Evolutionary conservation across 177 flowering plant genomes (phyloP).

Genomic region (Vitis hybrid): DNA sequence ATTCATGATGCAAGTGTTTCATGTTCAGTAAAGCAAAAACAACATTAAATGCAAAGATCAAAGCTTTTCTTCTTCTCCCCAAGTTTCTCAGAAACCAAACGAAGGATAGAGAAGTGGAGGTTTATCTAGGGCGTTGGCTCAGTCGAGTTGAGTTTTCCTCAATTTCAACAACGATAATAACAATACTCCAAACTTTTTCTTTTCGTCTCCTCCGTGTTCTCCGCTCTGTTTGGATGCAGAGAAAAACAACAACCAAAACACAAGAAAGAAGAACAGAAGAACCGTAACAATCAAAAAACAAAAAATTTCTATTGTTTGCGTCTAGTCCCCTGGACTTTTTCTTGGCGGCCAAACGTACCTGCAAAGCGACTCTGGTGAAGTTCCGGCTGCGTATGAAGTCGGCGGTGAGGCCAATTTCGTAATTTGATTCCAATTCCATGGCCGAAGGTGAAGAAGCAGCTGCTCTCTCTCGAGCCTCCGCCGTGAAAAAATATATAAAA

Average conservation of each 20-base stretch:
- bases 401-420: slow-evolving; percentile 64
- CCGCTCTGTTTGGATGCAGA: too few relatives aligned
- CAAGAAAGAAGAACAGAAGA: too few relatives aligned
- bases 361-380: slow-evolving; percentile 77
- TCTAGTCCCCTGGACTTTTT: too few relatives aligned
- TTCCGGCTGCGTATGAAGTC: slow-evolving; percentile 47
- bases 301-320: too few relatives aligned
- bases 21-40: not conserved
- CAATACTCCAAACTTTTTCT: too few relatives aligned
- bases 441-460: not conserved
- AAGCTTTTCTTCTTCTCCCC: not conserved
- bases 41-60: too few relatives aligned
- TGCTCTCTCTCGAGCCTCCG: too few relatives aligned
- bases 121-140: not conserved
- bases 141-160: not conserved
- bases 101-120: not conserved
- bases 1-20: not conserved
- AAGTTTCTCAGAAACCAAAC: slow-evolving; percentile 4
- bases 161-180: too few relatives aligned
- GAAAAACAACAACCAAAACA: too few relatives aligned
- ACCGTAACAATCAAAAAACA: too few relatives aligned
- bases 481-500: too few relatives aligned
- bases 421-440: slow-evolving; percentile 64
- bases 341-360: slow-evolving; percentile 37
- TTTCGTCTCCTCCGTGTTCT: too few relatives aligned